Evolutionary conservation across 2,329 filamentous ascomycete species (phyloP), one percentile per base, ranked within the genome.

Genomic region (Fusarium sp.): DNA sequence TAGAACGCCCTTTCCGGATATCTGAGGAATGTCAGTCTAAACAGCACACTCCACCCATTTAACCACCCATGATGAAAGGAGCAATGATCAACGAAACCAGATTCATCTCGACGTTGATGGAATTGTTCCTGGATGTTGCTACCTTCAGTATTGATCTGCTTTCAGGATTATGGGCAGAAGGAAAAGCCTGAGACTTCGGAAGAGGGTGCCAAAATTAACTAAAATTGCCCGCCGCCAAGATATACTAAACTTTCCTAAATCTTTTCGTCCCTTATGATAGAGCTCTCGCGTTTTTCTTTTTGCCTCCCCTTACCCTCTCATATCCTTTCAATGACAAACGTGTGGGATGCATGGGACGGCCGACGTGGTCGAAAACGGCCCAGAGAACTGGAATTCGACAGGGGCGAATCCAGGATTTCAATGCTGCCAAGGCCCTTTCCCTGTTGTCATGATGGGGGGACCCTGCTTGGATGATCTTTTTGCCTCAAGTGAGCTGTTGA

Each of bases 111-210:
- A 52, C 18, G n/a, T 48, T 57, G 18, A 36, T 54, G 6, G 41
- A 70, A 48, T 48, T 48, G 62, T 69, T 70, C 67, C 18, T 69
- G 4, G 15, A 3, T 20, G 31, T 64, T 58, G 10, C 58, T 26
- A 6, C n/a, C 15, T 28, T 8, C 4, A 42, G 67, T 15, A 6
- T 28, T 52, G 64, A 70, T 70, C 41, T 33, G 41, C 48, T 35
- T 35, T 24, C 48, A 33, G 47, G 26, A 4, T 17, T 13, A 17
- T 10, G n/a, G 47, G 28, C 20, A n/a, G 31, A 3, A 35, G 17
- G 48, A 24, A 51, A 24, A 20, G 14, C 20, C 1, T 33, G 4
- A 15, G 48, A 10, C 48, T 13, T 28, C 4, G 3, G 3, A 33
- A 14, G 11, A 20, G 17, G 22, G 22, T 20, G 31, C 13, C 8